Percentiles rank a stretch among this genome's conserved stretches.
Evolutionary conservation across 164 flowering plant genomes (phyloP).

Genomic region (Magnolia kwangsiensis): DNA sequence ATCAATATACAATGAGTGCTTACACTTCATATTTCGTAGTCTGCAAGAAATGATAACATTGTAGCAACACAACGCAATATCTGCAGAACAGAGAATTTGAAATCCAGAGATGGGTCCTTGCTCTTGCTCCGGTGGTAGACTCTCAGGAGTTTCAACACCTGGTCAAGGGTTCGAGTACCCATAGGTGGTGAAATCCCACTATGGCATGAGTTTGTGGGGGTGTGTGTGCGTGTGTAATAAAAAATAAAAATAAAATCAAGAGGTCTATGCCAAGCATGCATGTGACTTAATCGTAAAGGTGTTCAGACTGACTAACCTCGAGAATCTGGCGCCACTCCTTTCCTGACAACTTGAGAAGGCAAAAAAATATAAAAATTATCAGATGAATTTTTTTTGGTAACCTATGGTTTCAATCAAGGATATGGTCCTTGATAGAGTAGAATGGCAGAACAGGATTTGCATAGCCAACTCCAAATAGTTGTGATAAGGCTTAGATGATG

Average conservation of each 20-base stretch:
- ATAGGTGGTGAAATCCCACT: too few relatives aligned
- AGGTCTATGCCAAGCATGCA: neutral
- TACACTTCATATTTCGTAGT: neutral
- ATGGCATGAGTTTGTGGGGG: too few relatives aligned
- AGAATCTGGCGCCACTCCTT: conserved; percentile 85
- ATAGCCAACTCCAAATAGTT: too few relatives aligned
- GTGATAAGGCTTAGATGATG: too few relatives aligned
- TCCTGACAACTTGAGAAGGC: conserved; percentile 29
- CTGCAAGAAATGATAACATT: neutral
- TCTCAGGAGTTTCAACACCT: too few relatives aligned
- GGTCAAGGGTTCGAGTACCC: too few relatives aligned
- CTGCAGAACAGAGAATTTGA: neutral
- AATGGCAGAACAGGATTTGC: too few relatives aligned
- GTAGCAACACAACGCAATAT: neutral
- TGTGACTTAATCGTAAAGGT: neutral
- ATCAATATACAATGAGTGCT: neutral
- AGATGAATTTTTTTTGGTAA: too few relatives aligned
- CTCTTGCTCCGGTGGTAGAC: too few relatives aligned
- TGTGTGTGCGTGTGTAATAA: too few relatives aligned
- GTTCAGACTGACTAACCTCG: conserved; percentile 58
- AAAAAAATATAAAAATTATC: neutral
- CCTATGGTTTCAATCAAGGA: too few relatives aligned
- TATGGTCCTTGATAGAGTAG: too few relatives aligned
- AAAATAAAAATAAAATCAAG: neutral
- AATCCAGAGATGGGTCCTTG: neutral